Conservation (phyloP, 768 basidiomycete genomes). For the Tricholoma flavovirens region DNA sequence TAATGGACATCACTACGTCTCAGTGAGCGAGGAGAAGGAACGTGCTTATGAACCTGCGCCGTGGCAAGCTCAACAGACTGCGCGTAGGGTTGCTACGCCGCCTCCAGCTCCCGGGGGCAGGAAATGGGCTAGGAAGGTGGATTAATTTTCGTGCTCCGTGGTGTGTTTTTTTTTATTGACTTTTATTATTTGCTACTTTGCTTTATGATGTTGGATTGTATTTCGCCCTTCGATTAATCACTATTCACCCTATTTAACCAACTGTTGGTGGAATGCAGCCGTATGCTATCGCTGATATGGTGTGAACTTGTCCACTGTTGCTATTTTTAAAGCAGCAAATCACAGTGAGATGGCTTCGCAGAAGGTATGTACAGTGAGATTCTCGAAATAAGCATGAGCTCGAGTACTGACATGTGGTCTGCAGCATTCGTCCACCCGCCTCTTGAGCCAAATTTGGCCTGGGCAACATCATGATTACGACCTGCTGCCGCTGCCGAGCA, state of each 20-base stretch:
- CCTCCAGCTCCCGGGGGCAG: slow-evolving; percentile 51
- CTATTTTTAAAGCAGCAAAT: too few relatives aligned
- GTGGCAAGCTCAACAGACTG: slow-evolving; percentile 23
- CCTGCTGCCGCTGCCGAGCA: too few relatives aligned
- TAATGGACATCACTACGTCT: slow-evolving; percentile 1
- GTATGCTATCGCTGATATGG: slow-evolving; percentile 2
- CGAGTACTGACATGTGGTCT: too few relatives aligned
- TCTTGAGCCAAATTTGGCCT: too few relatives aligned
- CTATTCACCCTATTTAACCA: neutral
- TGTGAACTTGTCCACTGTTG: slow-evolving; percentile 1
- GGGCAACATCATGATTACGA: too few relatives aligned
- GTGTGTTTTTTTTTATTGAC: slow-evolving; percentile 16
- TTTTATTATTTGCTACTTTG: slow-evolving; percentile 4
- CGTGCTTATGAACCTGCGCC: slow-evolving; percentile 17
- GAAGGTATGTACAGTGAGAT: too few relatives aligned
- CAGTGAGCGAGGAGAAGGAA: slow-evolving; percentile 8
- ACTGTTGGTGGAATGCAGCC: neutral
- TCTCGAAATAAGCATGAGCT: too few relatives aligned
- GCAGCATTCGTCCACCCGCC: too few relatives aligned
- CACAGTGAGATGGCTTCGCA: too few relatives aligned
- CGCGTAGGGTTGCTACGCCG: slow-evolving; percentile 35
- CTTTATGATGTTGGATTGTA: slow-evolving; percentile 8
- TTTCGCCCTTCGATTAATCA: neutral
- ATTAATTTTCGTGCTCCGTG: slow-evolving; percentile 33
- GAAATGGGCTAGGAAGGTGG: slow-evolving; percentile 73